Base-by-base conservation (phyloP, 2,329 filamentous ascomycete genomes). In the Ophiostoma australiae region DNA sequence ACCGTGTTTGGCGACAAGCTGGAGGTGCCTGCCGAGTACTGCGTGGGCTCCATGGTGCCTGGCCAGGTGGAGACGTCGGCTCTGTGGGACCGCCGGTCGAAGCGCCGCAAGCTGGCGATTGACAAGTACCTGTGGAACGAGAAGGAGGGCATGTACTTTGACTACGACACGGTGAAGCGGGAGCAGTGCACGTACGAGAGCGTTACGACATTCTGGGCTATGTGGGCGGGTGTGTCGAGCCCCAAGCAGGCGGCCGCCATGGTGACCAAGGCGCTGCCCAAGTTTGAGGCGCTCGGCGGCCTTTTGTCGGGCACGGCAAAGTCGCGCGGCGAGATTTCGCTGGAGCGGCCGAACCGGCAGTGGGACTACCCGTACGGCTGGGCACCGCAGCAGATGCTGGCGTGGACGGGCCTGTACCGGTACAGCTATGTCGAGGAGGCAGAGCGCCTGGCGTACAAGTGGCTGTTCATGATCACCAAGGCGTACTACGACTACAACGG, bases 301-400 rank as follows among this genome's bases (percentile, higher is more conserved):
- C 84, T 99, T 23, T 86, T 97, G 1, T 94, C 94, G 0, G 94
- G 94, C 70, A 97, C 94, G 0, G 89, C 97, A 78, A 88, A 93
- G 80, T 97, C 93, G 70, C 91, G 95, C 65, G 95, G 95, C 58
- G 83, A 85, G 41, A 84, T 97, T 73, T 89, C 91, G 15, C 81
- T 97, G 55, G 88, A 94, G 76, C 87, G 94, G 67, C 95, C 95
- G 8, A 98, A 97, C 80, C 89, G 95, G 76, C 95, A 99, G 79
- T 99, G 95, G 95, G 95, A 99, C 79, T 98, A 93, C 79, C 95
- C 95, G 0, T 98, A 95, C 78, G 95, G 95, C 72, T 99, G 95
- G 95, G 95, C 95, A 70, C 95, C 95, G 41, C 95, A 99, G 83
- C 95, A 99, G 83, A 98, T 99, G 82, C 87, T 99, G 61, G 94